A percentile compares a stretch with the other conserved stretches of the same genome.
phyloP scores from a whole-genome alignment of 495 filamentous ascomycete species.

The Aspergillus heteromorphus region DNA sequence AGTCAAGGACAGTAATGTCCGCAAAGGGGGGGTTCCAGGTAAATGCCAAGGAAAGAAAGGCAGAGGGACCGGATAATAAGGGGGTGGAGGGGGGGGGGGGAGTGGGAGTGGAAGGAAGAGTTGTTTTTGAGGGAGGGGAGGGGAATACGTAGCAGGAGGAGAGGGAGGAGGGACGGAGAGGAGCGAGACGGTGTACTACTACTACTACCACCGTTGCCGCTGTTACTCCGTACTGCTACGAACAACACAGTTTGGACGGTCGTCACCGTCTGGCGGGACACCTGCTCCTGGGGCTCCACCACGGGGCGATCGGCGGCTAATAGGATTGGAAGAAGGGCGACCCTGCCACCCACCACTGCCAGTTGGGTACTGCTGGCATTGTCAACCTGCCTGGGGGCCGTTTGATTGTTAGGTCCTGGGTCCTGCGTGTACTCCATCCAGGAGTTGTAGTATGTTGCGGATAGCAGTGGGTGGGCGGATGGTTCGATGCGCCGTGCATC shows the following conservation, averaged over 20 bases:
- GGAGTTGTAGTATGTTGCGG: neutral
- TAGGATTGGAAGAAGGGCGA: conserved; percentile 21
- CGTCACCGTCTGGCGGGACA: conserved; percentile 36
- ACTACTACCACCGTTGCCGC: neutral
- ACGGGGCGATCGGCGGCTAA: conserved; percentile 41
- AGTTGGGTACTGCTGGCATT: neutral
- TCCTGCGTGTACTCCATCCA: too few species aligned
- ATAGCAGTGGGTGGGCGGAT: neutral
- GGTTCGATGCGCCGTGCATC: neutral
- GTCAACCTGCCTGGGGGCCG: neutral
- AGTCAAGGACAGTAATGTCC: conserved; percentile 3
- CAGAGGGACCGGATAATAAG: neutral
- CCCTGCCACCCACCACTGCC: conserved; percentile 11
- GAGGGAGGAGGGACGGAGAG: conserved; percentile 23
- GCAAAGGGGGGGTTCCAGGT: neutral
- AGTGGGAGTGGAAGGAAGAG: conserved; percentile 7
- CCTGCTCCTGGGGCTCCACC: conserved; percentile 23
- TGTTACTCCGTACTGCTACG: too few species aligned
- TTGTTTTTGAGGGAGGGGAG: too few species aligned
- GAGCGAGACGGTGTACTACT: conserved; percentile 2
- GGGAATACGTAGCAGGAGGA: conserved; percentile 1
- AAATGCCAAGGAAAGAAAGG: neutral
- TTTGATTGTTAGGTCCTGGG: neutral
- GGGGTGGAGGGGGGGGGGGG: conserved; percentile 7
- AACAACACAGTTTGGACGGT: conserved; percentile 4